Evolutionary conservation across 179 eudicot genomes (phyloP).

Genomic region (Beta lomatogona): DNA sequence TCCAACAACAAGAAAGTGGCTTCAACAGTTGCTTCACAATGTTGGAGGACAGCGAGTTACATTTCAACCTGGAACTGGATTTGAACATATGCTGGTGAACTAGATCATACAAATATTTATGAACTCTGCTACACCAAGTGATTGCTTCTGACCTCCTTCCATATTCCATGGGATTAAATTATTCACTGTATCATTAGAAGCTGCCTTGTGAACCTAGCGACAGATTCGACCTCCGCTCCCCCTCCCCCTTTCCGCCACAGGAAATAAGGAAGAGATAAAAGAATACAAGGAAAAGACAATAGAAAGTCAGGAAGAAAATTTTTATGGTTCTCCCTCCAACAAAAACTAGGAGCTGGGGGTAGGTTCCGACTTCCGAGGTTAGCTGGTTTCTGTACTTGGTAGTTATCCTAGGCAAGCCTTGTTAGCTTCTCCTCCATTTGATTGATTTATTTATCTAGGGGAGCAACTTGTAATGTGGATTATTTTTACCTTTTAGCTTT

Average conservation of each 20-base stretch:
- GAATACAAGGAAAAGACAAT: not conserved
- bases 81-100: slow-evolving; percentile 64
- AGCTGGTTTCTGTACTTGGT: not conserved
- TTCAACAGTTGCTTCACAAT: slow-evolving; percentile 75
- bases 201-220: not conserved
- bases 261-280: not conserved
- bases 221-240: too few relatives aligned
- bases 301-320: not conserved
- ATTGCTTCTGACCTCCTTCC: not conserved
- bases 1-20: slow-evolving; percentile 84
- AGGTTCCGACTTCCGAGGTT: not conserved
- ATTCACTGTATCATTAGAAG: not conserved
- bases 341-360: too few relatives aligned
- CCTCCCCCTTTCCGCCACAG: too few relatives aligned
- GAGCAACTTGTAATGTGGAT: not conserved
- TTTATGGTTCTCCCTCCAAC: too few relatives aligned
- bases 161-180: not conserved
- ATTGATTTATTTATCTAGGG: not conserved
- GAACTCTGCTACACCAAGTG: not conserved
- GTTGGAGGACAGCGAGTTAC: slow-evolving; percentile 63
- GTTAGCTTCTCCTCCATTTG: not conserved
- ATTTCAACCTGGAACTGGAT: slow-evolving; percentile 62
- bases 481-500: not conserved
- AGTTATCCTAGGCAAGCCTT: not conserved
- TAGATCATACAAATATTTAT: slow-evolving; percentile 4